Base-by-base conservation (phyloP, 495 filamentous ascomycete species). In the Oidiodendron maius region DNA sequence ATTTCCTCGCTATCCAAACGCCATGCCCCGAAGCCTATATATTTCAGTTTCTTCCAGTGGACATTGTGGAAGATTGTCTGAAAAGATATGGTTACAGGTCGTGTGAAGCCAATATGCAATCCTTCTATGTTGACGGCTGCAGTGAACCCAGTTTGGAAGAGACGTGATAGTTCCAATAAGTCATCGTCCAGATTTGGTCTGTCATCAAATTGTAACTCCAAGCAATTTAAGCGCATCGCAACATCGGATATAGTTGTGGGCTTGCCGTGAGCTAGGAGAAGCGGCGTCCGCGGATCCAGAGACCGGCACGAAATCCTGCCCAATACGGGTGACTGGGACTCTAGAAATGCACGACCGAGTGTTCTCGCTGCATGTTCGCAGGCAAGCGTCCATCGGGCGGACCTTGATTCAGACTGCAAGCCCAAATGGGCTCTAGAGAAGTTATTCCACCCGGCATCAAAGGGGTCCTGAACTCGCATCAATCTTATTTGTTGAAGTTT, bases 1-100 rank as follows among this genome's bases (percentile, higher is more conserved):
- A 87, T 75, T 56, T 87, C 84, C 0, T 75, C 64, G 0, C 76
- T 72, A 23, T 71, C 50, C 3, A 88, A 61, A 20, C 70, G 67
- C 84, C 84, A 87, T 22, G 72, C 71, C 55, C 83, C 76, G 26
- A 88, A 72, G 16, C 82, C 81, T 40, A 88, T 73, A 1, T 79
- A 78, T 26, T 76, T 68, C 1, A 87, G 68, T 3, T 73, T 73
- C 38, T 76, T 72, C 78, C 80, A 84, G 15, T 71, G 70, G 2
- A 84, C 65, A 39, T 72, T 56, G 50, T 86, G 82, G 57, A 88
- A 84, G 12, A 88, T 64, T 0, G 70, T 63, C 44, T 70, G 68
- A 1, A 88, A 58, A 3, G 84, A 82, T 4, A 65, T 51, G 35
- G 75, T 69, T 8, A 61, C 40, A 1, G 11, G 34, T 17, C 72